Base-by-base conservation (phyloP, 768 basidiomycete genomes). In the Lenzites betulinus region DNA sequence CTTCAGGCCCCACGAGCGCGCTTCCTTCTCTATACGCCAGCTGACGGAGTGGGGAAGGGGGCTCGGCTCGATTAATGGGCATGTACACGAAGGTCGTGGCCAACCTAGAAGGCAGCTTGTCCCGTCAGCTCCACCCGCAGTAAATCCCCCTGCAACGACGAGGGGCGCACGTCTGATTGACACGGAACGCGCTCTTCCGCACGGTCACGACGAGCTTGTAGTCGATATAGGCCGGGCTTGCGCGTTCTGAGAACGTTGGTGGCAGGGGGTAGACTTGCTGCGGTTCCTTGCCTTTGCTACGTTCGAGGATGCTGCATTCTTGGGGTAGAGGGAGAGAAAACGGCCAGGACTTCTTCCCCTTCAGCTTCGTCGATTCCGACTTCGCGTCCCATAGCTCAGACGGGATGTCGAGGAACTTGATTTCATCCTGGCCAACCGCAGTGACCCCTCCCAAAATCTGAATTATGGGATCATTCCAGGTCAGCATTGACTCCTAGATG, bases 361-460 rank as follows among this genome's bases (percentile, higher is more conserved):
- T 72, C 28, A 80, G 64, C 52, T 81, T 82, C 30, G 72, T 25
- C 7, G 48, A 22, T 2, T 54, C 18, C 16, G 57, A 42, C 68
- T 69, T 56, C 60, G 71, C 71, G 13, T 73, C 73, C 80, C 83
- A 84, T 2, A 87, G 64, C 25, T 68, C 69, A 33, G 78, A 70
- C 20, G 77, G 73, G 18, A 78, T 55, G 18, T 80, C 70, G 12
- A 85, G 71, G 66, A 85, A 86, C 7, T 69, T 50, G 1, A 75
- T 66, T 57, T 84, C 81, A 51, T 86, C 82, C 63, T 86, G 84
- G 15, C 83, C 83, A 5, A 85, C 81, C 2, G 79, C 70, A 4
- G 83, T 84, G 18, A 80, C 79, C 6, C 80, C 78, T 30, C 73
- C 83, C 36, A 73, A 70, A 11, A 83, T 69, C 84, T 83, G 59